Evolutionary conservation across 2,329 filamentous ascomycete species (phyloP).

Genomic region (Colletotrichum sp.): DNA sequence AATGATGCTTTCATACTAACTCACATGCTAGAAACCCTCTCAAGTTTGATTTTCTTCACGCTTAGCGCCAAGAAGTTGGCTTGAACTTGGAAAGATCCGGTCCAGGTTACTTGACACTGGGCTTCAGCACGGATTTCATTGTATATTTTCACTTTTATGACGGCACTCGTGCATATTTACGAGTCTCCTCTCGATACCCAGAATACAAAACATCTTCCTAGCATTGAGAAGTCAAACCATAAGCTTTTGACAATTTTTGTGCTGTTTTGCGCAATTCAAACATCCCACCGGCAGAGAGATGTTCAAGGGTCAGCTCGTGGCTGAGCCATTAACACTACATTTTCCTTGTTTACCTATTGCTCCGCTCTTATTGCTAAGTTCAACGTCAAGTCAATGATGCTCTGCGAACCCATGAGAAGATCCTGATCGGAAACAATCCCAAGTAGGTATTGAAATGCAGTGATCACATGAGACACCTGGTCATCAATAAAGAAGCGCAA

Average conservation of each 20-base stretch:
- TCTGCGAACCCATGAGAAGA: accelerated
- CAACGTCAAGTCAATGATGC: accelerated
- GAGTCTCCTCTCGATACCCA: background rate
- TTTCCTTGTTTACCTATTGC: too few relatives aligned
- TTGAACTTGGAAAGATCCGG: accelerated
- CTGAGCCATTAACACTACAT: too few relatives aligned
- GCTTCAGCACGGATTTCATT: background rate
- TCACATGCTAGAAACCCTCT: background rate
- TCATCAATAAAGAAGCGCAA: too few relatives aligned
- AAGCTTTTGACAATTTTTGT: too few relatives aligned
- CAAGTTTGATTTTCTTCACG: accelerated
- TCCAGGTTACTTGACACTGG: background rate
- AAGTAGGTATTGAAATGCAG: accelerated
- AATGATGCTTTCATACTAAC: background rate
- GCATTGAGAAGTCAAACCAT: too few relatives aligned
- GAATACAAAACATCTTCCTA: background rate
- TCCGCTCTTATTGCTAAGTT: too few relatives aligned
- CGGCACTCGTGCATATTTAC: accelerated
- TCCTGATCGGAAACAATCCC: accelerated
- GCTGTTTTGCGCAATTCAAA: too few relatives aligned
- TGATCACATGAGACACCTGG: accelerated
- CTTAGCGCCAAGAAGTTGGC: background rate
- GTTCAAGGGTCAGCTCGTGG: too few relatives aligned
- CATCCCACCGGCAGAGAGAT: too few relatives aligned
- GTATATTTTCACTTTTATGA: background rate